Evolutionary conservation across 192 early-diverging fungal genomes (phyloP), one percentile per base, ranked within the genome.

Genomic region (Coemansia sp.): DNA sequence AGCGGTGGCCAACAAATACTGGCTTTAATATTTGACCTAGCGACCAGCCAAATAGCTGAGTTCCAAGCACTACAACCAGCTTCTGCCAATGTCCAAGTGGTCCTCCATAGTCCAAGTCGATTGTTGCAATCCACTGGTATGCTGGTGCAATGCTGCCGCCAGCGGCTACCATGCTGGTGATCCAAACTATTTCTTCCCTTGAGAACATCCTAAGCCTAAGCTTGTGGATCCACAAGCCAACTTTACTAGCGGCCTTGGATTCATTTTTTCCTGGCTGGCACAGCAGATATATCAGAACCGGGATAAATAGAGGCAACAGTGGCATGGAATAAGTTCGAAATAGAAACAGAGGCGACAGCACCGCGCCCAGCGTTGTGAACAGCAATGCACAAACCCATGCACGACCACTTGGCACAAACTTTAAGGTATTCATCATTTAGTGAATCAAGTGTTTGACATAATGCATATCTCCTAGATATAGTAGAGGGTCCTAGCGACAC

Each of bases 101-200:
- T 40, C 61, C 46, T 11, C 77, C 77, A 46, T 67, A 79, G 57
- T 79, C 77, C 2, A 68, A 67, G 36, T 79, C 72, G 5, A 79
- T 60, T 0, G 77, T 79, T 4, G 77, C 77, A 15, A 79, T 67
- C 77, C 77, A 79, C 60, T 74, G 71, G 49, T 79, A 79, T 31
- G 77, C 77, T 1, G 77, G 77, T 7, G 77, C 77, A 79, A 74
- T 71, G 36, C 71, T 71, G 29, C 77, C 72, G 14, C 77, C 77
- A 27, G 77, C 71, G 24, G 77, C 77, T 39, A 79, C 71, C 77
- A 74, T 74, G 11, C 71, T 74, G 2, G 71, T 74, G 19, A 79
- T 71, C 77, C 77, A 79, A 29, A 71, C 77, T 45, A 79, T 73
- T 24, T 79, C 77, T 27, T 79, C 67, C 38, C 60, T 42, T 15